Percentiles rank a stretch among this genome's conserved stretches.
Evolutionary conservation across 2,329 filamentous ascomycete species (phyloP).

Genomic region (Massarina eburnea): DNA sequence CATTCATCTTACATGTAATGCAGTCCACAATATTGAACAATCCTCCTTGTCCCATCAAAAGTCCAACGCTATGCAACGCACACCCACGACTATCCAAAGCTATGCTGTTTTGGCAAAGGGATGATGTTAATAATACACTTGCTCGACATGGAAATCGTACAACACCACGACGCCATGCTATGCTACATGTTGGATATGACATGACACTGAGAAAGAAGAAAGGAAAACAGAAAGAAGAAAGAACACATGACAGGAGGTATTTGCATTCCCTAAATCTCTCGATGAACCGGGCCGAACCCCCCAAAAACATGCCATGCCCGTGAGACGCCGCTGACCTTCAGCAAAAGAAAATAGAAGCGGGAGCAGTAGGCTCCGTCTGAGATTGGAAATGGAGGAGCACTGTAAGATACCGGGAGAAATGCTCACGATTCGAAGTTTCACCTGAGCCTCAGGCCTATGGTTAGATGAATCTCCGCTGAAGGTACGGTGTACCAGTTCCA

Average conservation of each 20-base stretch:
- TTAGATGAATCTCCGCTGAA: not conserved
- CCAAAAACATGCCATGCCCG: not conserved
- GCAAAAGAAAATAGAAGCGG: not conserved
- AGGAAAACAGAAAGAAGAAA: not conserved
- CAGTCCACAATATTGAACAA: too few relatives aligned
- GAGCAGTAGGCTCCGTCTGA: too few relatives aligned
- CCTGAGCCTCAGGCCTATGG: too few relatives aligned
- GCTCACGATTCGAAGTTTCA: not conserved
- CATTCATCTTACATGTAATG: too few relatives aligned
- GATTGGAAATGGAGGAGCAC: not conserved
- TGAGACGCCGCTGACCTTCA: not conserved
- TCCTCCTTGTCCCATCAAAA: too few relatives aligned
- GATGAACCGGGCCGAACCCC: not conserved
- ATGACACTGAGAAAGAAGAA: not conserved
- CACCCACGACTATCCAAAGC: too few relatives aligned
- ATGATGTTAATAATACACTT: too few relatives aligned
- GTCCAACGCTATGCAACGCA: not conserved
- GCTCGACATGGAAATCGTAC: not conserved
- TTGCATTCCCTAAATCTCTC: constrained; percentile 6
- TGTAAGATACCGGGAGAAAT: not conserved
- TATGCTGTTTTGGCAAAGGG: too few relatives aligned
- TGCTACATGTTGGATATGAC: not conserved
- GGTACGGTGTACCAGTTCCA: not conserved
- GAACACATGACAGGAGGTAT: constrained; percentile 1
- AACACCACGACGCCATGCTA: constrained; percentile 5